Evolutionary conservation across 257 asterid genomes (phyloP).

Genomic region (Rauvolfia tetraphylla): DNA sequence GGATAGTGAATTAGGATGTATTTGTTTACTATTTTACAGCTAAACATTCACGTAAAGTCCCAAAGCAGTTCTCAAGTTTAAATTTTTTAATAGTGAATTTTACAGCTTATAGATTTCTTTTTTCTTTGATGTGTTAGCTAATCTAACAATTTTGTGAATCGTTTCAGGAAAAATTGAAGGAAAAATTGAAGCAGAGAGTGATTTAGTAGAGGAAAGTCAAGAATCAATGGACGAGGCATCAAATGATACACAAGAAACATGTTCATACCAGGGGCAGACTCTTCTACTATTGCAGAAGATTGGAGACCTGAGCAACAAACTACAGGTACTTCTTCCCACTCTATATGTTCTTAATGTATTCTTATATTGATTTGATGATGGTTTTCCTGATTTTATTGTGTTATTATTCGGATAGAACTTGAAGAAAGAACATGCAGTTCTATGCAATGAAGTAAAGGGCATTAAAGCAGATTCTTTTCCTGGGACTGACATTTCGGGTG

Average conservation of each 20-base stretch:
- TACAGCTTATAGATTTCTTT: neutral
- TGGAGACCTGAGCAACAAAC: slow-evolving; percentile 48
- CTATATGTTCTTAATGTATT: neutral
- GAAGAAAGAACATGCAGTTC: slow-evolving; percentile 45
- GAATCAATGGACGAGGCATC: slow-evolving; percentile 36
- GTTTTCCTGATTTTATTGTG: neutral
- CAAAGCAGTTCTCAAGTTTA: neutral
- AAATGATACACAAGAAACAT: slow-evolving; percentile 33
- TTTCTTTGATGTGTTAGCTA: neutral
- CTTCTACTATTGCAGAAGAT: slow-evolving; percentile 55
- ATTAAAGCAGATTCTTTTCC: slow-evolving; percentile 51
- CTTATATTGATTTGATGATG: neutral
- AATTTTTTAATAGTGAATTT: neutral
- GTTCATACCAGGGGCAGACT: slow-evolving; percentile 41
- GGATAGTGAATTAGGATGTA: neutral
- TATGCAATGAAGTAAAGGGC: slow-evolving; percentile 60
- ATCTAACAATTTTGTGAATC: slow-evolving; percentile 2
- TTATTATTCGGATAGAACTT: slow-evolving; percentile 18
- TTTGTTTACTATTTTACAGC: neutral
- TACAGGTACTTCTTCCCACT: slow-evolving; percentile 41
- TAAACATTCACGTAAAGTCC: neutral
- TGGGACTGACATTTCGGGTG: slow-evolving; percentile 45
- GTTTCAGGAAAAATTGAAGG: slow-evolving; percentile 47
- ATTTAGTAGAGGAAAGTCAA: slow-evolving; percentile 30
- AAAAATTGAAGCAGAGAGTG: slow-evolving; percentile 31